Evolutionary conservation across 1,284 basidiomycete species (phyloP), one percentile per base, ranked within the genome.

Genomic region (Phenoliferia sp.): DNA sequence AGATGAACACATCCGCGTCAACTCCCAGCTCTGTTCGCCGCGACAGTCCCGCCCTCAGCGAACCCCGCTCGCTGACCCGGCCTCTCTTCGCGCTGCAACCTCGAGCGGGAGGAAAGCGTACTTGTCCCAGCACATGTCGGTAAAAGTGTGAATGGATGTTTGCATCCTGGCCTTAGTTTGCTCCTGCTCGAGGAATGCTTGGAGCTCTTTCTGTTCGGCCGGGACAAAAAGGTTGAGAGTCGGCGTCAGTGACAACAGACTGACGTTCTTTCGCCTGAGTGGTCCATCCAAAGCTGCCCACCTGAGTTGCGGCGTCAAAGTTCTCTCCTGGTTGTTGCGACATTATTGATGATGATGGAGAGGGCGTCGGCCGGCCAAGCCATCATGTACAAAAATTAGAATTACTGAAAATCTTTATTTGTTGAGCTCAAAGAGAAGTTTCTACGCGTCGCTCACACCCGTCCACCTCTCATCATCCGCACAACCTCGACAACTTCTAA

Each of bases 61-160:
- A 56, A 12, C 26, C 12, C 54, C n/a, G 15, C 54, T 10, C 7
- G 10, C 3, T 31, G 54, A 3, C 17, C 22, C 12, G 16, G 19
- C 15, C 17, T 17, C 28, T 10, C 9, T 16, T 15, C 54, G 26
- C 56, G 34, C 48, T 26, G 28, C 55, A 36, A 55, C 60, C 60
- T 57, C 68, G 61, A 59, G 36, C n/a, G 28, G 22, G 29, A 6
- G n/a, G 56, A 39, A n/a, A 39, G 81, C 85, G 74, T 76, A 92
- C 90, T 93, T 94, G 82, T 92, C 90, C 91, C 92, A 94, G 79
- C 90, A 92, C 79, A 87, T 85, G 74, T 83, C 84, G 22, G 89
- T 90, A 73, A 91, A 83, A 62, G 80, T 83, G 72, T 90, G 89
- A 62, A 90, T 85, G 36, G 78, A 79, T 29, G 80, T 82, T 77